Evolutionary conservation across 208 protist genomes (phyloP), one percentile per base, ranked within the genome.

Genomic region (Acanthamoeba culbertsoni): DNA sequence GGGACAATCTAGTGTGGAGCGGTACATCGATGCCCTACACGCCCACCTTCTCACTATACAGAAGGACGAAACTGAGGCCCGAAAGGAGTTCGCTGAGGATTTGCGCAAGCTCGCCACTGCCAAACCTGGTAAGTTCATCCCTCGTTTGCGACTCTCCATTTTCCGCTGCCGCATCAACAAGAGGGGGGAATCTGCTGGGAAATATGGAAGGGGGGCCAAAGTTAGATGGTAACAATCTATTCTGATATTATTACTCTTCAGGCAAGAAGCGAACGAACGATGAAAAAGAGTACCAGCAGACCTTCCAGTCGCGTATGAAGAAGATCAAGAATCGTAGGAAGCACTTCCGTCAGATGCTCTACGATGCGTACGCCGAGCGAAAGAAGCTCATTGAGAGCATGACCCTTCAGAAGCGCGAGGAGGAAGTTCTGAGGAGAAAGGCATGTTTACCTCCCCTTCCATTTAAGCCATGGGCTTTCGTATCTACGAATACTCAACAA

Each of bases 341-440:
- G 84, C 46, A 91, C 53, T 91, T 91, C 43, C 46, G 84, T 23
- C 53, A 91, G 84, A 33, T 91, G 51, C 55, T 91, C 53, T 91
- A 48, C 20, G 84, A 91, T 35, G 84, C 84, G 31, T 91, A 63
- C 53, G 14, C 8, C 12, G 84, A 91, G 37, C 46, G 84, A 12
- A 91, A 91, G 84, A 91, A 91, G 84, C 84, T 91, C 84, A 91
- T 91, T 23, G 84, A 91, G 7, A 68, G 53, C 57, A 91, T 91
- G 84, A 35, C 1, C 35, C 16, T 91, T 33, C 84, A 91, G 57
- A 91, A 51, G 57, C 46, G 40, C 35, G 84, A 91, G 37, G 84
- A 91, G 55, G 84, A 91, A 68, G 84, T 91, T 18, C 84, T 91
- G 28, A 45, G 84, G 40, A 16, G 84, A 16, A 91, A 91, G 84